Conservation (phyloP, 78 protist genomes). For the Chrysochromulina parva region DNA sequence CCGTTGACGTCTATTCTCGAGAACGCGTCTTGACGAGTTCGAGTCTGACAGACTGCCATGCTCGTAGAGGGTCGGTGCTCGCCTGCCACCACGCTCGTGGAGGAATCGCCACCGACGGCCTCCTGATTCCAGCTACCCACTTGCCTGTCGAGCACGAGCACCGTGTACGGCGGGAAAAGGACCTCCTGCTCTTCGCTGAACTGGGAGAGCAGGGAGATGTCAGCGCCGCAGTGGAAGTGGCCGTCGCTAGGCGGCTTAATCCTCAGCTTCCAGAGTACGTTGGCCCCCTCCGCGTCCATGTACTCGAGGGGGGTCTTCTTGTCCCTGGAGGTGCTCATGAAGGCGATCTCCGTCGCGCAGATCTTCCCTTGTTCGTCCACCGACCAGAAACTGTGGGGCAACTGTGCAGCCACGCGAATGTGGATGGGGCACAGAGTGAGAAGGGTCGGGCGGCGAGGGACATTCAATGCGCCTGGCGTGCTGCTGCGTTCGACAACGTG, state of each 20-base stretch:
- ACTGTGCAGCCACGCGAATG: background rate
- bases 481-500: too few species aligned
- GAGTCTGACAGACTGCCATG: too few species aligned
- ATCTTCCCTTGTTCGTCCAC: constrained; percentile 4
- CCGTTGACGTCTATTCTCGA: too few species aligned
- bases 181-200: constrained; percentile 20
- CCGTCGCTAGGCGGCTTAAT: background rate
- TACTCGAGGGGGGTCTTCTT: background rate
- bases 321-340: background rate
- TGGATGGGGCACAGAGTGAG: too few species aligned
- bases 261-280: background rate
- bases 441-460: too few species aligned
- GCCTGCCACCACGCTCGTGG: too few species aligned
- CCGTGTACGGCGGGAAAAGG: constrained; percentile 27
- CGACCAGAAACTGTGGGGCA: background rate
- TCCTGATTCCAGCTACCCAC: too few species aligned
- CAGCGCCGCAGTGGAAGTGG: constrained; percentile 8
- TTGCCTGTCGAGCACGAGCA: background rate
- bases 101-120: too few species aligned
- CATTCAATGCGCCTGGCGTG: background rate
- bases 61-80: too few species aligned
- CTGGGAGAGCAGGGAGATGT: constrained; percentile 16
- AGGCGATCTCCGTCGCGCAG: constrained; percentile 14
- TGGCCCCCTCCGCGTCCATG: background rate
- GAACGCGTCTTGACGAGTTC: too few species aligned